Evolutionary conservation across 331 rosid genomes (phyloP), one percentile per base, ranked within the genome.

Genomic region (Acacia concinna): DNA sequence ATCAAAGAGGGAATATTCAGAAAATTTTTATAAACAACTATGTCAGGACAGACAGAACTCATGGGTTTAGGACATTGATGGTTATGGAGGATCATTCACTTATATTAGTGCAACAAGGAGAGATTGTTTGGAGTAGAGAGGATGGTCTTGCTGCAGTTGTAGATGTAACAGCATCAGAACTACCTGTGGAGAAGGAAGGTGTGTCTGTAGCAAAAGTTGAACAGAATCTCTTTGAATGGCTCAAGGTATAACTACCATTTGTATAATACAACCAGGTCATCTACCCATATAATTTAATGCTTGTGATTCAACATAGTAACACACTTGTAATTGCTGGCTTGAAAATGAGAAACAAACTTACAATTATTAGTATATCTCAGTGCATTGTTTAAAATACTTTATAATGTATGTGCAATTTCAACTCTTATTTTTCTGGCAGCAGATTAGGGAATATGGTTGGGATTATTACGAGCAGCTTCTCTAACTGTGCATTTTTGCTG

Each of bases 1-100:
- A 71, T 27, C 91, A 88, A 64, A 88, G 92, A 82, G 99, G 99
- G 23, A 77, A 81, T 71, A 88, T 90, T 64, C 92, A 86, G 49
- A 91, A 84, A 84, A 87, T 93, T 81, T 96, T 93, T 71, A 82
- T 96, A 44, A 93, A 96, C 89, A 88, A 84, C 74, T 96, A 96
- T 84, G 80, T 96, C 81, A 93, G 93, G 73, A 93, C 94, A 8
- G 98, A 96, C 86, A 93, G 91, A 79, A 88, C 97, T 80, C 69
- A 87, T 78, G 99, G 99, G 69, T 96, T 96, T 76, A 91, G 99
- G 85, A 97, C 95, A 79, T 83, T 96, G 89, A 82, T 93, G 83
- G 94, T 90, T 73, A 90, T 90, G 98, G 99, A 96, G 84, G 99
- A 96, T 81, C 93, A 96, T 86, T 96, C 98, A 20, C 94, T 96